phyloP scores from a whole-genome alignment of 1,284 basidiomycete species.

The Singerocomus rubriflavus region DNA sequence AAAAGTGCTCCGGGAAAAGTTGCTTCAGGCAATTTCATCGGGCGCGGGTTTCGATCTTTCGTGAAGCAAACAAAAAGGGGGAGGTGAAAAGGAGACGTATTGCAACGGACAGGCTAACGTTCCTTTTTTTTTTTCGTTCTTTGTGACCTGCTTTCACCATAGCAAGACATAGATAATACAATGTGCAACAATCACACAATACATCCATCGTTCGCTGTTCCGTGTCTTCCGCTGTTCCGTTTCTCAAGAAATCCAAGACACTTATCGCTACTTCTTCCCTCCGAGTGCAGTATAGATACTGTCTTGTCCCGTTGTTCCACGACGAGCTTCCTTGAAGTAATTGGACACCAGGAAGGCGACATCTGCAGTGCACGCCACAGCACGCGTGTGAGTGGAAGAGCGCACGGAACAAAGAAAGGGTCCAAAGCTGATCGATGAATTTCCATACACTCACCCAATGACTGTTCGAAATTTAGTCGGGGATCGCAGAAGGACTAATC shows the following conservation, averaged over 20 bases:
- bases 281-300: slow-evolving; percentile 32
- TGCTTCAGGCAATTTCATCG: slow-evolving; percentile 83
- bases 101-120: neutral
- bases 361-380: slow-evolving; percentile 40
- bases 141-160: neutral
- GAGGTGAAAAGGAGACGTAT: neutral
- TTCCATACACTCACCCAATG: slow-evolving; percentile 53
- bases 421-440: neutral
- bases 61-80: slow-evolving; percentile 30
- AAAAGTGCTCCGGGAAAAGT: slow-evolving; percentile 62
- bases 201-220: neutral
- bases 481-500: slow-evolving; percentile 77
- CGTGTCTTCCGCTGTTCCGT: slow-evolving; percentile 2
- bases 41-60: slow-evolving; percentile 90
- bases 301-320: slow-evolving; percentile 30
- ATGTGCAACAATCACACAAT: slow-evolving; percentile 8
- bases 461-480: slow-evolving; percentile 79
- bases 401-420: neutral
- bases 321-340: slow-evolving; percentile 67
- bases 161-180: neutral
- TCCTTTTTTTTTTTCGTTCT: neutral
- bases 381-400: neutral
- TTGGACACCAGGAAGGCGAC: slow-evolving; percentile 79
- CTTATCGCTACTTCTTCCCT: slow-evolving; percentile 17
- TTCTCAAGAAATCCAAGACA: neutral